Evolutionary conservation across 768 basidiomycete species (phyloP), one percentile per base, ranked within the genome.

Genomic region (Suillus fuscotomentosus): DNA sequence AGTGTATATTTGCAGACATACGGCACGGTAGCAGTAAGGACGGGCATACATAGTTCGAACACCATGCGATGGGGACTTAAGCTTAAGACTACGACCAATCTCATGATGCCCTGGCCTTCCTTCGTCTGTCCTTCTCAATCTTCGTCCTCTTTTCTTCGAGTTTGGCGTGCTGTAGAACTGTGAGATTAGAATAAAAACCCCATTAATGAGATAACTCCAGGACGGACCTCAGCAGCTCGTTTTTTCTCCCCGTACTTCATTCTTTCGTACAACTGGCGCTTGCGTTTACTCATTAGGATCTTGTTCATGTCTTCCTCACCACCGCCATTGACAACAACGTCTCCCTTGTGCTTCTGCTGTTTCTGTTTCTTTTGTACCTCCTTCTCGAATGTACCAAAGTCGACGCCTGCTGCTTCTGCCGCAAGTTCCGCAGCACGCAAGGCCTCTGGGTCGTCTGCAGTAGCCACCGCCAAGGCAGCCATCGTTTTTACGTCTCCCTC

Each of bases 261-360:
- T 79, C 91, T 91, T 77, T 95, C 94, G 75, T 96, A 97, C 70
- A 97, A 77, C 78, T 96, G 96, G 70, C 88, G 86, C 76, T 97
- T 91, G 80, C 92, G 94, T 77, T 94, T 95, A 81, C 93, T 97
- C 89, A 97, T 89, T 87, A 98, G 84, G 89, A 98, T 97, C 84
- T 96, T 97, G 78, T 92, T 90, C 91, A 97, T 93, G 73, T 96
- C 91, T 70, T 87, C 82, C 73, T 95, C 93, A 22, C 70, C 54
- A 67, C 69, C 39, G 67, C 65, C 55, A 43, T 78, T 76, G 67
- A 79, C 79, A 67, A 70, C 68, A 69, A 77, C 76, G 67, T 76
- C 78, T 13, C 69, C 72, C 61, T 65, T 62, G 50, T 67, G 71
- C 67, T 53, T 62, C 51, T 66, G 71, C 68, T 31, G 27, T 24